Evolutionary conservation across 1,284 basidiomycete species (phyloP).

Genomic region (Flammula alnicola): DNA sequence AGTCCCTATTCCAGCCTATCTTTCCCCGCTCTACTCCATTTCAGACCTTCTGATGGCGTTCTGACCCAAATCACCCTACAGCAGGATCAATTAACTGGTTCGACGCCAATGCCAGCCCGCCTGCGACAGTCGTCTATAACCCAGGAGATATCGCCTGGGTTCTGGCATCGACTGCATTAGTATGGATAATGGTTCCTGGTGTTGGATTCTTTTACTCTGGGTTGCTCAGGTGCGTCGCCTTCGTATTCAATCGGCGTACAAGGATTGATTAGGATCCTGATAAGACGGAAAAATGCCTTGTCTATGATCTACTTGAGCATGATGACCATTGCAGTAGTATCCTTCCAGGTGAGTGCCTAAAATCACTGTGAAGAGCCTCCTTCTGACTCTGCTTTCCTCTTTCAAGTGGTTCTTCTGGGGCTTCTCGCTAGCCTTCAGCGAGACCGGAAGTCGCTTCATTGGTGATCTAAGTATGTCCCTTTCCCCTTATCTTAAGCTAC

Average conservation of each 20-base stretch:
- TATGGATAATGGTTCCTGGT: conserved; percentile 94
- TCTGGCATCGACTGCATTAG: conserved; percentile 71
- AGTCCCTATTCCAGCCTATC: too few relatives aligned
- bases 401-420: conserved; percentile 55
- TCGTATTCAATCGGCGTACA: neutral
- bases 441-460: conserved; percentile 61
- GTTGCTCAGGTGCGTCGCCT: conserved; percentile 41
- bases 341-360: conserved; percentile 59
- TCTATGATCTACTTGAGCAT: conserved; percentile 90
- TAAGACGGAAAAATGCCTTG: conserved; percentile 88
- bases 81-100: conserved; percentile 35
- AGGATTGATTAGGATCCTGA: neutral
- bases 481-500: conserved; percentile 13
- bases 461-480: conserved; percentile 58
- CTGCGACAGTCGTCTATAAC: conserved; percentile 54
- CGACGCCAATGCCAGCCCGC: conserved; percentile 26
- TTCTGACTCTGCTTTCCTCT: neutral
- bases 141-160: conserved; percentile 85
- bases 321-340: conserved; percentile 76
- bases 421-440: conserved; percentile 73
- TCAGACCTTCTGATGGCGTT: conserved; percentile 20
- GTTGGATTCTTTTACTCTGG: conserved; percentile 93
- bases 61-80: conserved; percentile 13
- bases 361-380: neutral
- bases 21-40: neutral